Conservation (phyloP, 2,329 filamentous ascomycete genomes). For the Ascochyta koolunga region DNA sequence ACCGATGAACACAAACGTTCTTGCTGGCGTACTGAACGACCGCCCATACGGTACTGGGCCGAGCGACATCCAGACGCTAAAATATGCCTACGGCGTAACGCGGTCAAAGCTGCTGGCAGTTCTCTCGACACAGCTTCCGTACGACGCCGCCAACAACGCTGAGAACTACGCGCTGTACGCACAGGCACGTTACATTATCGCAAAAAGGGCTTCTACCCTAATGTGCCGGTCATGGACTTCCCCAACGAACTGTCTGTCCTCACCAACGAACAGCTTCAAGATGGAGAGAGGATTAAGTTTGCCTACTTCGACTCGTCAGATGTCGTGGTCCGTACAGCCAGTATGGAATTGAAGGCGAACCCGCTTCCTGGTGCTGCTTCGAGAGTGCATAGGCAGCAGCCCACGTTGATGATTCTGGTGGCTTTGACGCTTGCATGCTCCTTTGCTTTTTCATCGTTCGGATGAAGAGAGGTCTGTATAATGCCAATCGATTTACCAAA, state of each 20-base stretch:
- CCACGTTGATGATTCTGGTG: slow-evolving; percentile 8
- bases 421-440: slow-evolving; percentile 8
- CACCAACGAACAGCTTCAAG: slow-evolving; percentile 41
- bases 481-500: no score
- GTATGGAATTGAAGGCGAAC: slow-evolving; percentile 26
- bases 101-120: slow-evolving; percentile 41
- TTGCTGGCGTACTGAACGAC: slow-evolving; percentile 40
- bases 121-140: slow-evolving; percentile 39
- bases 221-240: slow-evolving; percentile 39
- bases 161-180: slow-evolving; percentile 46
- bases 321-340: slow-evolving; percentile 26
- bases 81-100: slow-evolving; percentile 43
- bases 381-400: slow-evolving; percentile 1
- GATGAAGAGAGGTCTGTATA: slow-evolving; percentile 12
- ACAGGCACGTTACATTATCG: slow-evolving; percentile 39
- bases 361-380: slow-evolving; percentile 30
- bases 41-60: slow-evolving; percentile 27
- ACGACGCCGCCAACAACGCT: slow-evolving; percentile 43
- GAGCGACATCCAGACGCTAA: slow-evolving; percentile 31
- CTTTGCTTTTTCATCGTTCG: slow-evolving; percentile 19
- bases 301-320: slow-evolving; percentile 39
- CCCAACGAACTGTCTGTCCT: slow-evolving; percentile 38
- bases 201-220: slow-evolving; percentile 39
- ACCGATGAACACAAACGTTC: slow-evolving; percentile 42
- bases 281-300: slow-evolving; percentile 37